Percentiles rank a stretch among this genome's conserved stretches.
phyloP scores from a whole-genome alignment of 2,329 filamentous ascomycete species.

The Ceratocystis alfenasii region DNA sequence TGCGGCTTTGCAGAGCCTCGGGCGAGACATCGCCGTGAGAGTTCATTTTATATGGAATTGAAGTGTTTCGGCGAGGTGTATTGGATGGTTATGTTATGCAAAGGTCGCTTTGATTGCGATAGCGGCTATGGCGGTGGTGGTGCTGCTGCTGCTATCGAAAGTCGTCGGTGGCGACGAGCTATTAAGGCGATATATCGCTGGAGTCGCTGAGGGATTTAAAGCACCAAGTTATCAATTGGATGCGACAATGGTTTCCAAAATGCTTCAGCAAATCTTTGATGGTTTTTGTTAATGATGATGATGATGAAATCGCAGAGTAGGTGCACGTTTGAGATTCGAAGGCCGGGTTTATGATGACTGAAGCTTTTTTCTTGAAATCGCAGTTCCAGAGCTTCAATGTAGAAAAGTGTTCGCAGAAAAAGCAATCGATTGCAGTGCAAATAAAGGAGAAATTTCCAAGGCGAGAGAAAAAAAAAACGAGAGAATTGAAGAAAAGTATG shows the following conservation, averaged over 20 bases:
- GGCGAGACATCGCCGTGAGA: conserved; percentile 53
- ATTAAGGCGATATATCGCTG: conserved; percentile 1
- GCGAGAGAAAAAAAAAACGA: conserved; percentile 4
- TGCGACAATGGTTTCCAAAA: neutral
- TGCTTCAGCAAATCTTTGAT: neutral
- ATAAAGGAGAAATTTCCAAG: neutral
- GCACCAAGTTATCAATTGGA: too few relatives aligned
- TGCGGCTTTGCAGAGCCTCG: conserved; percentile 82
- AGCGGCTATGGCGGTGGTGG: neutral
- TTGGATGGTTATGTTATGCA: neutral
- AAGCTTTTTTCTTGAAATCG: neutral
- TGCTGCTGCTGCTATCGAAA: neutral
- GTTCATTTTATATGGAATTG: conserved; percentile 36
- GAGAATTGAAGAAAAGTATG: conserved; percentile 9
- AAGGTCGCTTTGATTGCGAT: neutral
- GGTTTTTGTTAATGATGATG: neutral
- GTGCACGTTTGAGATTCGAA: neutral
- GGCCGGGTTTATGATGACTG: neutral
- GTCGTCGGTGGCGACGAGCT: neutral
- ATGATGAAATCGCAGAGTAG: neutral
- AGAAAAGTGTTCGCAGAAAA: neutral
- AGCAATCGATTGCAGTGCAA: neutral
- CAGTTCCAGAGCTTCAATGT: neutral
- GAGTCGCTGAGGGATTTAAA: too few relatives aligned
- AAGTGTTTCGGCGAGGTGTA: neutral